Percentiles rank a stretch among this genome's conserved stretches.
These are phyloP conservation scores for Torulaspora quercuum DNA, from an alignment of 805 yeast species.

Conservation along the genomic window DNA sequence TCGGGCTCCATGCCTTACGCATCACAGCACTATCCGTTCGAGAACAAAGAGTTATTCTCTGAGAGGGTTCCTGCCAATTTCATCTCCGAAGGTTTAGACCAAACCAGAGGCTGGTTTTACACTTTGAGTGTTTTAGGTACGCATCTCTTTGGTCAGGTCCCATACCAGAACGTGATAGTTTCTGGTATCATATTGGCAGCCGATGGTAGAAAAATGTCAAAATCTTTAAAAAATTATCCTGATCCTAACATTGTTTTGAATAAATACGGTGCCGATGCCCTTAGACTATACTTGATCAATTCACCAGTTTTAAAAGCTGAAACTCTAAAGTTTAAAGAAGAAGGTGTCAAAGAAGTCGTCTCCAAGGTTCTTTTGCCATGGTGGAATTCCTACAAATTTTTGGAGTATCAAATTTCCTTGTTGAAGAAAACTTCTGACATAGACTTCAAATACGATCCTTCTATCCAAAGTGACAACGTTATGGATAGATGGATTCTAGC, in stretches of 20 bases:
- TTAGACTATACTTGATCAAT: slow-evolving; percentile 91
- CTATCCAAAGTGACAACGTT: slow-evolving; percentile 68
- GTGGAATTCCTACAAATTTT: slow-evolving; percentile 97
- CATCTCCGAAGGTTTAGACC: slow-evolving; percentile 98
- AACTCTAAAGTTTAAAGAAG: slow-evolving; percentile 94
- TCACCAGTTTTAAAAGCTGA: slow-evolving; percentile 98
- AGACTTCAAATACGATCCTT: slow-evolving; percentile 70
- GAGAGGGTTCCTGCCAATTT: slow-evolving; percentile 93
- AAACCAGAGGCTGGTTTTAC: slow-evolving; percentile 99
- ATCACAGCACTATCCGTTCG: slow-evolving; percentile 94
- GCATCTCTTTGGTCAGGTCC: slow-evolving; percentile 86
- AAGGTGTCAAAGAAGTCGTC: slow-evolving; percentile 97
- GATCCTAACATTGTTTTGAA: slow-evolving; percentile 82
- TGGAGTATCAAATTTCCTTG: slow-evolving; percentile 88
- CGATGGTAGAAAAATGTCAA: slow-evolving; percentile 99
- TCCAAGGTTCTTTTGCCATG: slow-evolving; percentile 95
- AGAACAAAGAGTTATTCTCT: slow-evolving; percentile 65
- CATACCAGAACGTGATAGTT: slow-evolving; percentile 92
- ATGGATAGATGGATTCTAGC: slow-evolving; percentile 98
- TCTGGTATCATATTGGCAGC: slow-evolving; percentile 95
- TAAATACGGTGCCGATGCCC: slow-evolving; percentile 96
- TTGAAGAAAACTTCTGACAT: slow-evolving; percentile 69
- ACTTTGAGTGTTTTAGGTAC: slow-evolving; percentile 94
- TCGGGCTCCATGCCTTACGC: slow-evolving; percentile 99
- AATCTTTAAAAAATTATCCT: slow-evolving; percentile 95